Conservation (phyloP, 345 rosid species). For the Brassica cretica region DNA sequence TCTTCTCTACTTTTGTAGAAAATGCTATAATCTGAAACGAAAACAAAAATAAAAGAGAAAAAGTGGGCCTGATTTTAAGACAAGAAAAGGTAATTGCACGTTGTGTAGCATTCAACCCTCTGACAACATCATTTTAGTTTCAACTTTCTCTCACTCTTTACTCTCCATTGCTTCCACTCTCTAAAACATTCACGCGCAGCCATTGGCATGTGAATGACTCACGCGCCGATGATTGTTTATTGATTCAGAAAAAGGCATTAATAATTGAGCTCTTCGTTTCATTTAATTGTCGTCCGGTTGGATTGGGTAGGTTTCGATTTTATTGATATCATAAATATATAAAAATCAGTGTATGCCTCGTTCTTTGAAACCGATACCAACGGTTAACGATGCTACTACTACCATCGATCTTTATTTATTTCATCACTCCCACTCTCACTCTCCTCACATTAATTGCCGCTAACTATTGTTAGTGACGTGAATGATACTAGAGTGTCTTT, state of each 20-base stretch:
- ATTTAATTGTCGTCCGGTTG: constrained; percentile 10
- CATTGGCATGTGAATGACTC: background rate
- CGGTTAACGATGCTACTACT: background rate
- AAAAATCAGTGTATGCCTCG: background rate
- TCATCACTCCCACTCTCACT: background rate
- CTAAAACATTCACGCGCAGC: constrained; percentile 8
- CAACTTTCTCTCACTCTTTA: background rate
- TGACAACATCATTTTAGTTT: constrained; percentile 26
- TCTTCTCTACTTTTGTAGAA: background rate
- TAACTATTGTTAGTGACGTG: background rate
- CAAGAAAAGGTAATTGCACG: constrained; percentile 37
- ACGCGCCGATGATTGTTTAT: constrained; percentile 20
- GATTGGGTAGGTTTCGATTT: constrained; percentile 9
- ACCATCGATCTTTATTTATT: background rate
- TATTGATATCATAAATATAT: background rate
- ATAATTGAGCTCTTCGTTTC: constrained; percentile 27
- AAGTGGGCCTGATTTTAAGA: constrained; percentile 28
- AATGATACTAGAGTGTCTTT: background rate
- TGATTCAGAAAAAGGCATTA: background rate
- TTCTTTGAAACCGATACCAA: background rate
- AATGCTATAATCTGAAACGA: constrained; percentile 14
- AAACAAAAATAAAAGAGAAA: background rate
- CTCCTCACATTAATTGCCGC: background rate
- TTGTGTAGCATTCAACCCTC: constrained; percentile 36
- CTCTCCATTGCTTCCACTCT: background rate